Evolutionary conservation across 2,329 filamentous ascomycete species (phyloP), one percentile per base, ranked within the genome.

Genomic region (Botrytis sinoallii): DNA sequence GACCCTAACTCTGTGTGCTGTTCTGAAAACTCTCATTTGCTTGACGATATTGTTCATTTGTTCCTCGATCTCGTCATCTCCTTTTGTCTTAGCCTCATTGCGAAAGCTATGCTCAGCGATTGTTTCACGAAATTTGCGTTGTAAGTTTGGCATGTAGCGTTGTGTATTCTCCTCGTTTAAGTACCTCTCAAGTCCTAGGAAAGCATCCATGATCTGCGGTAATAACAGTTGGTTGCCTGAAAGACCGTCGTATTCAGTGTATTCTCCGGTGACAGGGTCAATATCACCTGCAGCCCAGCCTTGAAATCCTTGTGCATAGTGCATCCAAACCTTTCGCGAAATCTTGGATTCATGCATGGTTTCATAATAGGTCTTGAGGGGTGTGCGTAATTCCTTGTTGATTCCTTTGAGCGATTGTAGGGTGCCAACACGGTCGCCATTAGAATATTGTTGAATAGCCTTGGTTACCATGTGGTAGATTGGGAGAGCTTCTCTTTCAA

Each of bases 181-280:
- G 70, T 83, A 84, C 18, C 69, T 74, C 12, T 79, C 79, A 32
- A 83, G 57, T 1, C 81, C 81, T 18, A 83, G 74, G 71, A 83
- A 83, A 3, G 81, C 81, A 74, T 84, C 82, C 10, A 84, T 46
- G 1, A 78, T 79, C 70, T 81, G 79, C 65, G 83, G 82, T 25
- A 83, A 65, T 18, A 83, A 74, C 1, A 81, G 70, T 60, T 83
- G 82, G 68, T 82, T 83, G 0, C 81, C 82, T 59, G 78, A 81
- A 10, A 83, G 76, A 38, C 82, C 82, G 73, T 82, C 80, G 64
- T 78, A 82, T 64, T 81, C 79, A 38, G 79, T 75, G 60, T 73
- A 78, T 69, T 79, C 75, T 5, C 78, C 78, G 40, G 79, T 76
- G 25, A 78, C 64, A 14, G 70, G 64, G 55, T 74, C 70, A 8